phyloP scores from a whole-genome alignment of 495 filamentous ascomycete species.

The Neurospora discreta region DNA sequence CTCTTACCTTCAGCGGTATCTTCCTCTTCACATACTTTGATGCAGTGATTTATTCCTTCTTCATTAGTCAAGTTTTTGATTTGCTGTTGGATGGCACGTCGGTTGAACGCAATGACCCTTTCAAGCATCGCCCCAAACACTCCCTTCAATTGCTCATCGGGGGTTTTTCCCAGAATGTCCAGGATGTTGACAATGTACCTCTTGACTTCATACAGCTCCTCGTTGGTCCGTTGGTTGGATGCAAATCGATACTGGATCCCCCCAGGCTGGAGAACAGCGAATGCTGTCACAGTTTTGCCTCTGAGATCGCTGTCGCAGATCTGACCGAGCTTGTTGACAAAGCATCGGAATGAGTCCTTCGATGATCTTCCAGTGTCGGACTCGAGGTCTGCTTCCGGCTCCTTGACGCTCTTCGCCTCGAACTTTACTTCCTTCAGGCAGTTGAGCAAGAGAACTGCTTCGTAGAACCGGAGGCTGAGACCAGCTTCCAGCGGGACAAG shows the following conservation, averaged over 20 bases:
- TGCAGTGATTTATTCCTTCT: neutral
- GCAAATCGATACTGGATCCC: conserved; percentile 16
- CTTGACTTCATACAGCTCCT: neutral
- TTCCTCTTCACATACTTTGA: neutral
- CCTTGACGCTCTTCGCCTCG: neutral
- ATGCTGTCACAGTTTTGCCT: conserved; percentile 13
- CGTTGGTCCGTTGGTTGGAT: conserved; percentile 7
- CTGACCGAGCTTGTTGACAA: conserved; percentile 19
- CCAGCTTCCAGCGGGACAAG: neutral
- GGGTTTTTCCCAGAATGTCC: neutral
- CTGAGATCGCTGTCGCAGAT: conserved; percentile 12
- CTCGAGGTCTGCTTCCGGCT: conserved; percentile 9
- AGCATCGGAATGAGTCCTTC: conserved; percentile 7
- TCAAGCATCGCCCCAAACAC: neutral
- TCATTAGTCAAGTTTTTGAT: neutral
- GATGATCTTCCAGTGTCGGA: neutral
- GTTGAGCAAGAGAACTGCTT: conserved; percentile 7
- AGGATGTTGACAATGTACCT: conserved; percentile 3
- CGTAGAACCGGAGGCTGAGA: conserved; percentile 13
- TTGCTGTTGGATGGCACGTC: neutral
- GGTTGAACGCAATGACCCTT: neutral
- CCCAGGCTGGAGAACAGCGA: conserved; percentile 9
- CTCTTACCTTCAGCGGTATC: neutral
- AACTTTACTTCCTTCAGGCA: conserved; percentile 3
- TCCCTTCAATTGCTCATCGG: neutral